These are phyloP conservation scores for Nakazawaea molendinolei DNA, from an alignment of 805 yeast species.

Conservation along the genomic window DNA sequence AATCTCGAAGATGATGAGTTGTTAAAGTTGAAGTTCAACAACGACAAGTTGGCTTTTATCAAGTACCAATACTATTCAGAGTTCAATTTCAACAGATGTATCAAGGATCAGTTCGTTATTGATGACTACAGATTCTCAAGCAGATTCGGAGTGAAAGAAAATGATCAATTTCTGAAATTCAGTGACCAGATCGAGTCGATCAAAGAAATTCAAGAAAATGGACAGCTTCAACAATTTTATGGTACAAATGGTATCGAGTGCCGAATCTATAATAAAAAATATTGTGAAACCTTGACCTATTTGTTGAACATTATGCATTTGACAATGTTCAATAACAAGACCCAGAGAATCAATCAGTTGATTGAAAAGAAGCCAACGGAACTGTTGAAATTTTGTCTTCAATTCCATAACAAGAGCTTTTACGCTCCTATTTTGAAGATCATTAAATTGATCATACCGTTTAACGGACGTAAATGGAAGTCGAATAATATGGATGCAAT, in stretches of 20 bases:
- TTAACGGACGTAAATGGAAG: conserved; percentile 92
- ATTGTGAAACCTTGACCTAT: conserved; percentile 42
- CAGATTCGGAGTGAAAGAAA: neutral
- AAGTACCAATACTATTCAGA: conserved; percentile 10
- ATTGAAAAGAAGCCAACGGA: conserved; percentile 61
- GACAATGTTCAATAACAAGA: conserved; percentile 51
- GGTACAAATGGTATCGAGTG: conserved; percentile 17
- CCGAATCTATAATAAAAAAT: conserved; percentile 24
- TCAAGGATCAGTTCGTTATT: conserved; percentile 17
- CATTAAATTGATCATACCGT: conserved; percentile 76
- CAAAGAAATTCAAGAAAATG: conserved; percentile 21
- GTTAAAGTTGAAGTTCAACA: conserved; percentile 29
- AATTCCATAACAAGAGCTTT: conserved; percentile 54
- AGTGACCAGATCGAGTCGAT: conserved; percentile 24
- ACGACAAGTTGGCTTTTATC: conserved; percentile 28
- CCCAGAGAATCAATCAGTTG: conserved; percentile 65
- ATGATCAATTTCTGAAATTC: conserved; percentile 21
- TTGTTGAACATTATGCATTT: conserved; percentile 50
- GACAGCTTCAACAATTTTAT: conserved; percentile 1
- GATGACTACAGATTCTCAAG: conserved; percentile 26
- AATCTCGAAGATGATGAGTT: conserved; percentile 25
- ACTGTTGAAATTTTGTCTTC: conserved; percentile 46
- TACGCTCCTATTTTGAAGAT: conserved; percentile 68
- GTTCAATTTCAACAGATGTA: conserved; percentile 12
- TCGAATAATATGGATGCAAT: conserved; percentile 89